Evolutionary conservation across 2,329 filamentous ascomycete species (phyloP), one percentile per base, ranked within the genome.

Genomic region (Herpotrichia juniperi): DNA sequence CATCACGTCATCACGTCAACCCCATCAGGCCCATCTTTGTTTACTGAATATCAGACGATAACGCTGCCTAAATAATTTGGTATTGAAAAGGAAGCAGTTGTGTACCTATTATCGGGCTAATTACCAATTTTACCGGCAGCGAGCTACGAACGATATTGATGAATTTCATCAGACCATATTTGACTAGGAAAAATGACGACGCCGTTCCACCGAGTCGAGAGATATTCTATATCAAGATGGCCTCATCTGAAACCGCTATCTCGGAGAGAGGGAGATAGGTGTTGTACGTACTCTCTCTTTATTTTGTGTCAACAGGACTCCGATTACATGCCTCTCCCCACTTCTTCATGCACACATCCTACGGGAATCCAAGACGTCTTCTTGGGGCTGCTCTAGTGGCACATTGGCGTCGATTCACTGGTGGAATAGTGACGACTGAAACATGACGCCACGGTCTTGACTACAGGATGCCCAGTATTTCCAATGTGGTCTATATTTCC

Each of bases 61-160:
- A n/a, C n/a, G n/a, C n/a, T n/a, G n/a, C n/a, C n/a, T n/a, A n/a
- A n/a, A n/a, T n/a, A n/a, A n/a, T n/a, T n/a, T n/a, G n/a, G n/a
- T n/a, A n/a, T n/a, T n/a, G 34, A 3, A 37, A 28, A 7, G 26
- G 7, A 28, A 28, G 7, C 26, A 28, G 26, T 28, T 8, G 34
- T 37, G 34, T 17, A 37, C 6, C 11, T 7, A 40, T 24, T 43
- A 52, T 30, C 53, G 40, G 46, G 46, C 50, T 53, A 45, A 40
- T 46, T 22, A 17, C 35, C 30, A 25, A 51, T 59, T 56, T 57
- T 54, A 42, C 57, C 53, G 51, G 46, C 51, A 42, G 42, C 43
- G 26, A 30, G 42, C 53, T 52, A 52, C 49, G 49, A 51, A 4
- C 17, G 39, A 31, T 32, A 19, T 52, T 55, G 46, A 56, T 53